These are phyloP conservation scores for Aspergillus sp. DNA, from an alignment of 2,329 filamentous ascomycete genomes.

Conservation along the genomic window DNA sequence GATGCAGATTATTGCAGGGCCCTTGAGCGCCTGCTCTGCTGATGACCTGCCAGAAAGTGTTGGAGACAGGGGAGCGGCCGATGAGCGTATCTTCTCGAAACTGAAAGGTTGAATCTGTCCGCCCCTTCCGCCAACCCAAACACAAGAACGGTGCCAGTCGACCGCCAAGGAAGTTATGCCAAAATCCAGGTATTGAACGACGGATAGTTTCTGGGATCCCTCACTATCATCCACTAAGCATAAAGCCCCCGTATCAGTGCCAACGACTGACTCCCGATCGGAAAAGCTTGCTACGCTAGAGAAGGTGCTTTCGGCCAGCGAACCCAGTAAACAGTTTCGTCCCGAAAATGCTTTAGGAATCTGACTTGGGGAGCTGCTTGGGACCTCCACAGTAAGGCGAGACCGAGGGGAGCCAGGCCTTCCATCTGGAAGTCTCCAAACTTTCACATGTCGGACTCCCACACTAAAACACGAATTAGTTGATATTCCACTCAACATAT, in stretches of 20 bases:
- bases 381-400: constrained; percentile 50
- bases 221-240: constrained; percentile 80
- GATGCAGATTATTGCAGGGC: constrained; percentile 61
- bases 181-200: constrained; percentile 68
- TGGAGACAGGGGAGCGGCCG: constrained; percentile 31
- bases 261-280: constrained; percentile 74
- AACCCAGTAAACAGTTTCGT: constrained; percentile 82
- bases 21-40: constrained; percentile 31
- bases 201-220: constrained; percentile 69
- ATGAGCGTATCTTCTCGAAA: constrained; percentile 41
- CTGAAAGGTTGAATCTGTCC: constrained; percentile 56
- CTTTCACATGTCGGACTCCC: constrained; percentile 87
- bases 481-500: background rate
- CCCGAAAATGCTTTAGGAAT: constrained; percentile 73
- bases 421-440: constrained; percentile 81
- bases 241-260: constrained; percentile 85
- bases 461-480: constrained; percentile 47
- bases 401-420: constrained; percentile 64
- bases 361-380: constrained; percentile 41
- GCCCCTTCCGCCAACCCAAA: constrained; percentile 70
- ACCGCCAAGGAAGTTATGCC: constrained; percentile 67
- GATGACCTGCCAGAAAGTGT: constrained; percentile 24
- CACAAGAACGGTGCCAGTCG: constrained; percentile 55
- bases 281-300: constrained; percentile 73
- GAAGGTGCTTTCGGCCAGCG: constrained; percentile 81